Evolutionary conservation across 768 basidiomycete species (phyloP), one percentile per base, ranked within the genome.

Genomic region (Phaeotremella fagi): DNA sequence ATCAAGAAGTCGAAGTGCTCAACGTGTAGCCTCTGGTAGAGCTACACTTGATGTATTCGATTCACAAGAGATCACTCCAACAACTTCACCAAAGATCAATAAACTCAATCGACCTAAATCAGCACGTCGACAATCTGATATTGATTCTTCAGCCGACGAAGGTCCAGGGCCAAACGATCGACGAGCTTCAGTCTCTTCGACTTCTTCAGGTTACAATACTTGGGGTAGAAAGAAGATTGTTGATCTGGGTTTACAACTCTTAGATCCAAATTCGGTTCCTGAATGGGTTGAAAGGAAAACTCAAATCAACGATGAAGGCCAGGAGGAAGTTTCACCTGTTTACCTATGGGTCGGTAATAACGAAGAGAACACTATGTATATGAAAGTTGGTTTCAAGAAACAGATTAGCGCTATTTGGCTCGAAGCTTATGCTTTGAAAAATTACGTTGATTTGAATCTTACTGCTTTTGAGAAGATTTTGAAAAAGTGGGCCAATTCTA

Each of bases 401-500:
- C 79, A 85, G 58, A 88, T 98, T 48, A 87, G 89, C 0, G 83
- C 79, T 43, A 79, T 90, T 11, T 95, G 87, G 72, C 82, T 90
- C 38, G 79, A 83, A 4, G 79, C 85, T 42, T 84, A 84, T 14
- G 83, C 84, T 25, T 79, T 98, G 52, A 82, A 80, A 71, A 86
- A 89, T 4, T 99, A 90, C 60, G 83, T 90, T 51, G 90, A 97
- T 65, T 77, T 95, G 52, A 98, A 98, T 72, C 81, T 88, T 70
- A 87, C 89, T 0, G 94, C 91, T 1, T 90, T 97, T 76, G 82
- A 89, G 62, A 97, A 97, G 79, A 91, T 94, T 31, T 72, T 92
- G 68, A 97, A 97, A 77, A 97, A 97, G 86, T 90, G 70, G 52
- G 83, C 73, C 4, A n/a, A 45, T 50, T 42, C 41, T 38, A 37